Evolutionary conservation across 2,329 filamentous ascomycete genomes (phyloP).

Genomic region (Penicillium digitatum): DNA sequence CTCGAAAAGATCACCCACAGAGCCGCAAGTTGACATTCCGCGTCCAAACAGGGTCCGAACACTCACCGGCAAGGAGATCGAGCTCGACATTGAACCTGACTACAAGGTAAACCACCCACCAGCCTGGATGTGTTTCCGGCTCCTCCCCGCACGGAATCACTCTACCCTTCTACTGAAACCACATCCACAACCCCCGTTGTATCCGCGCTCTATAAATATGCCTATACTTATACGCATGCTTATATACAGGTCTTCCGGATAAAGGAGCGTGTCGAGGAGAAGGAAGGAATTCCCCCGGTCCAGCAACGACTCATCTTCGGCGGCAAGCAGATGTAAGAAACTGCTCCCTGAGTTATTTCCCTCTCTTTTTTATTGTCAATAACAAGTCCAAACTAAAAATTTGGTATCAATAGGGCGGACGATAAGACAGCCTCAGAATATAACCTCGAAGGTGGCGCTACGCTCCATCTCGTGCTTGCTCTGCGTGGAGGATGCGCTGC

Average conservation of each 20-base stretch:
- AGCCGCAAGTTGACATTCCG: constrained; percentile 12
- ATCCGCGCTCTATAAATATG: neutral
- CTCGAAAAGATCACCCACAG: constrained; percentile 5
- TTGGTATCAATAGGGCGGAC: constrained; percentile 65
- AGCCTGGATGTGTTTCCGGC: neutral
- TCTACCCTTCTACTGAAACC: neutral
- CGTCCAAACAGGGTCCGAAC: constrained; percentile 73
- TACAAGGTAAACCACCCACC: constrained; percentile 66
- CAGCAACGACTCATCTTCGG: constrained; percentile 95
- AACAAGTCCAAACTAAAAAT: neutral
- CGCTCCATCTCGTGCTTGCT: constrained; percentile 90
- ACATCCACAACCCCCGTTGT: neutral
- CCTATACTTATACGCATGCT: neutral
- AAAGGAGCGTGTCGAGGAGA: constrained; percentile 99
- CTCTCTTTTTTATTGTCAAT: neutral
- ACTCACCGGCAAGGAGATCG: constrained; percentile 96
- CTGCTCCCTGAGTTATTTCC: neutral
- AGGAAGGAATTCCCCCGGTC: constrained; percentile 94
- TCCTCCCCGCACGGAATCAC: neutral
- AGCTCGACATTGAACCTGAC: constrained; percentile 90
- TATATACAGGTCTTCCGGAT: constrained; percentile 74
- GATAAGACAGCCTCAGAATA: constrained; percentile 93
- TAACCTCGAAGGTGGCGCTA: constrained; percentile 83
- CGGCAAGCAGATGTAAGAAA: constrained; percentile 90
- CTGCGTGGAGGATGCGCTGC: constrained; percentile 66